Base-by-base conservation (phyloP, 768 basidiomycete genomes). In the Boletus vinaceobasis region DNA sequence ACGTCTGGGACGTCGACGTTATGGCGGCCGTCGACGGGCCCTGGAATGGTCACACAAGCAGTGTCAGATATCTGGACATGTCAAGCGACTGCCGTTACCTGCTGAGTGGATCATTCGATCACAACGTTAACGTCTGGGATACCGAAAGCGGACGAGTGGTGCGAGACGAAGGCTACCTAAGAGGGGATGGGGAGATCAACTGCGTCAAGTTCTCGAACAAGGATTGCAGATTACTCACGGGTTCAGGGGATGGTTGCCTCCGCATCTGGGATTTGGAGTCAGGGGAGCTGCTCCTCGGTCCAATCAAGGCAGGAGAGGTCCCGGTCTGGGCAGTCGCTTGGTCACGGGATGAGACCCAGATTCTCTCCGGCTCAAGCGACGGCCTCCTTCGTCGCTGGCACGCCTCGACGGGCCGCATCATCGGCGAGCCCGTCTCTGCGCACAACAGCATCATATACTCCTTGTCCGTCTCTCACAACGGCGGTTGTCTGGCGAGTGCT, bases 21-120 rank as follows among this genome's bases (percentile, higher is more conserved):
- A 36, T 52, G 15, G 49, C 32, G 13, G 33, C 23, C 3, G 45
- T 67, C 2, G 59, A 61, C 36, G 45, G 55, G 21, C 66, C 66
- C 14, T 67, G 67, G 66, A 61, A 58, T 39, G 51, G 52, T 26
- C 66, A 67, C 52, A 58, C 48, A 7, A 62, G 57, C 56, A 67
- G 66, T 42, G 66, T 67, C 52, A 66, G 66, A 55, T 67, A 64
- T 48, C 58, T 67, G 15, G 66, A 67, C 51, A 37, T 67, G 45
- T 67, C 66, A 42, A 60, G 53, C 23, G 67, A 69, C 64, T 58
- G 65, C 39, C 65, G 62, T 50, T 67, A 67, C 67, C 19, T 67
- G 35, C 59, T 50, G 6, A 68, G 68, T 35, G 66, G 66, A 57
- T 68, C 68, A 44, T 67, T 69, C 54, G 66, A 68, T 68, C 65